A percentile compares a stretch with the other conserved stretches of the same genome.
Evolutionary conservation across 176 grass and related monocot species (phyloP).

Genomic region (Eleusine indica): DNA sequence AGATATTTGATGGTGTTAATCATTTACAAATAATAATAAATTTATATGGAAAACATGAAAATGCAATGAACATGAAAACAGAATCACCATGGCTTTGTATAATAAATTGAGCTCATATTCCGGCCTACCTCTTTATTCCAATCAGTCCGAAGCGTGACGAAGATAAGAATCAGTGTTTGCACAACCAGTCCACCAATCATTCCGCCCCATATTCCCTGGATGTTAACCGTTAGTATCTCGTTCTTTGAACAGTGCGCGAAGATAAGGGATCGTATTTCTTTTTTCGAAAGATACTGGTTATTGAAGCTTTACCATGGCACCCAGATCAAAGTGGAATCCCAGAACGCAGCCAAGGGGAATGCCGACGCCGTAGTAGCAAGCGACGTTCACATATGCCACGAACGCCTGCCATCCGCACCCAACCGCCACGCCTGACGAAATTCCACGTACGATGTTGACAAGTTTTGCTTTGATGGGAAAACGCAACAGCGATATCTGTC

Average conservation of each 20-base stretch:
- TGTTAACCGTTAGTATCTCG: neutral
- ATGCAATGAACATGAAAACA: neutral
- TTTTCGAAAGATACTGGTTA: neutral
- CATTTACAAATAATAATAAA: neutral
- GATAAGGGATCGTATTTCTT: neutral
- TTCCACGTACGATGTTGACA: neutral
- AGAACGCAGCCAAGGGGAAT: constrained; percentile 54
- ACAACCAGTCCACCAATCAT: constrained; percentile 35
- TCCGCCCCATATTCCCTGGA: constrained; percentile 42
- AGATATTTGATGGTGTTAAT: neutral
- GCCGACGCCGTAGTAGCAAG: constrained; percentile 67
- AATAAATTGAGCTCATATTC: neutral
- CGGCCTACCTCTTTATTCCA: constrained; percentile 35
- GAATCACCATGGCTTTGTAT: neutral
- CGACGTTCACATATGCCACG: constrained; percentile 70
- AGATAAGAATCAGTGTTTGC: constrained; percentile 19
- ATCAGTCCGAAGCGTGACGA: constrained; percentile 23
- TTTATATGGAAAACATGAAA: neutral
- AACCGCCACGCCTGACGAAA: constrained; percentile 56
- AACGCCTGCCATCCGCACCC: constrained; percentile 77
- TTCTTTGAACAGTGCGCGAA: neutral
- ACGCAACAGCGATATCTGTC: neutral
- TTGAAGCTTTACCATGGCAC: constrained; percentile 47
- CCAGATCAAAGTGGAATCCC: constrained; percentile 58
- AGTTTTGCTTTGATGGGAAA: neutral